Percentiles rank a stretch among this genome's conserved stretches.
phyloP scores from a whole-genome alignment of 2,329 filamentous ascomycete genomes.

The Microdochium bolleyi region DNA sequence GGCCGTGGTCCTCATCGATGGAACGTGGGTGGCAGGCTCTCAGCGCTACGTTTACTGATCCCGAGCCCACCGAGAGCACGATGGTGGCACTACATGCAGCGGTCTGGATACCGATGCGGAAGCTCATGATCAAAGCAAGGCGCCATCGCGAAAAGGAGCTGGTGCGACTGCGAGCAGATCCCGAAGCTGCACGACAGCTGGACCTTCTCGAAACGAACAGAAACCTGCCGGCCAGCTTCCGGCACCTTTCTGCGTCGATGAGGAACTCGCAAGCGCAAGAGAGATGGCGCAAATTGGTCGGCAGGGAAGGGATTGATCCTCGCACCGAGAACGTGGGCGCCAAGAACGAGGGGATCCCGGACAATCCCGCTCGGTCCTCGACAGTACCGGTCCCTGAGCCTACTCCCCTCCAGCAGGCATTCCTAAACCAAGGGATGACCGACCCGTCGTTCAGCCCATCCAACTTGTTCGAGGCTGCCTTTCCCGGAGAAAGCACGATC shows the following conservation, averaged over 20 bases:
- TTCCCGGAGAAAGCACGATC: slow-evolving; percentile 5
- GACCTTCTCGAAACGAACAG: slow-evolving; percentile 40
- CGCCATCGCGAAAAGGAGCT: slow-evolving; percentile 44
- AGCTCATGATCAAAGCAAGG: slow-evolving; percentile 43
- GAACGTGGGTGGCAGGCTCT: slow-evolving; percentile 43
- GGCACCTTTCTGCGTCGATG: slow-evolving; percentile 34
- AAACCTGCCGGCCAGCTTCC: slow-evolving; percentile 35
- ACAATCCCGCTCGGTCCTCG: not conserved
- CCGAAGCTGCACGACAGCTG: slow-evolving; percentile 37
- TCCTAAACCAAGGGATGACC: slow-evolving; percentile 28
- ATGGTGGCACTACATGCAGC: slow-evolving; percentile 36
- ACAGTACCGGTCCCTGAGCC: not conserved
- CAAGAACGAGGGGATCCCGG: not conserved
- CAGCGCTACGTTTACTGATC: slow-evolving; percentile 26
- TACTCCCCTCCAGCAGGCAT: slow-evolving; percentile 8
- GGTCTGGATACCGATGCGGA: slow-evolving; percentile 46
- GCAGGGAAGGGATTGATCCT: slow-evolving; percentile 13
- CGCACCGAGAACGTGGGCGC: not conserved
- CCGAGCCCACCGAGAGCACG: slow-evolving; percentile 32
- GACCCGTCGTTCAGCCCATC: slow-evolving; percentile 25
- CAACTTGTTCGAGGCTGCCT: slow-evolving; percentile 21
- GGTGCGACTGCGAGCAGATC: slow-evolving; percentile 35
- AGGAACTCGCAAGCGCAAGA: slow-evolving; percentile 39
- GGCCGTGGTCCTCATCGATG: slow-evolving; percentile 39
- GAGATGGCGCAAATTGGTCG: slow-evolving; percentile 43